Evolutionary conservation across 1,284 basidiomycete species (phyloP).

Genomic region (Tilletia walkeri): DNA sequence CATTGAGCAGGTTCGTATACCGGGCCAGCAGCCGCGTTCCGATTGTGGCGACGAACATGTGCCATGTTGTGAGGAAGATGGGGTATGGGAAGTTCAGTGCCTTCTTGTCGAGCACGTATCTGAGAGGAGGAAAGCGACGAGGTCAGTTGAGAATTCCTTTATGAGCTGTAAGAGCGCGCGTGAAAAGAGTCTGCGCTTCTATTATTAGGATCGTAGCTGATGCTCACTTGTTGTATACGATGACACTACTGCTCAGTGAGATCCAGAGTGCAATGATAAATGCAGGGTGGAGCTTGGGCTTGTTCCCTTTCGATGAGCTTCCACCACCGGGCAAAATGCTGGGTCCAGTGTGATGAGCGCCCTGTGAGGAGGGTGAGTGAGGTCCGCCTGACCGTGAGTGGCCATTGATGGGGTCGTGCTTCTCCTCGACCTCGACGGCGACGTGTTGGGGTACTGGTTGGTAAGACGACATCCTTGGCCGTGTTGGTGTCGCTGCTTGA

Average conservation of each 20-base stretch:
- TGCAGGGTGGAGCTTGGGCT: conserved; percentile 58
- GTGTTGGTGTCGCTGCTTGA: background rate
- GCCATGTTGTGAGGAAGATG: conserved; percentile 55
- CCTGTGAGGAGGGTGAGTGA: conserved; percentile 25
- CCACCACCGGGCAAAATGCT: conserved; percentile 40
- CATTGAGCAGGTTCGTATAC: conserved; percentile 85
- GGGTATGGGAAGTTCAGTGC: conserved; percentile 53
- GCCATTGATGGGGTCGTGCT: conserved; percentile 50
- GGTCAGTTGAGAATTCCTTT: conserved; percentile 67
- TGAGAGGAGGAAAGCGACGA: conserved; percentile 34
- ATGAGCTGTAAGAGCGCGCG: conserved; percentile 70
- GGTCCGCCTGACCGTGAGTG: conserved; percentile 26
- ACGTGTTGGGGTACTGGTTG: conserved; percentile 2
- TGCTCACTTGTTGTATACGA: conserved; percentile 75
- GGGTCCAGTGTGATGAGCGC: conserved; percentile 15
- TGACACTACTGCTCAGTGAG: conserved; percentile 80
- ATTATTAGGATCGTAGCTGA: too few species aligned
- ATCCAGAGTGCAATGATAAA: conserved; percentile 86
- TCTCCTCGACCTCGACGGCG: conserved; percentile 44
- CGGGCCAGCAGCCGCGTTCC: conserved; percentile 84
- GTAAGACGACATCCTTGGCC: background rate
- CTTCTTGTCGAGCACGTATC: conserved; percentile 67
- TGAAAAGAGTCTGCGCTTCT: background rate
- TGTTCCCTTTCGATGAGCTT: conserved; percentile 17
- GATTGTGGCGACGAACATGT: conserved; percentile 67